Base-by-base conservation (phyloP, 2,329 filamentous ascomycete species). In the Sporothrix protearum region DNA sequence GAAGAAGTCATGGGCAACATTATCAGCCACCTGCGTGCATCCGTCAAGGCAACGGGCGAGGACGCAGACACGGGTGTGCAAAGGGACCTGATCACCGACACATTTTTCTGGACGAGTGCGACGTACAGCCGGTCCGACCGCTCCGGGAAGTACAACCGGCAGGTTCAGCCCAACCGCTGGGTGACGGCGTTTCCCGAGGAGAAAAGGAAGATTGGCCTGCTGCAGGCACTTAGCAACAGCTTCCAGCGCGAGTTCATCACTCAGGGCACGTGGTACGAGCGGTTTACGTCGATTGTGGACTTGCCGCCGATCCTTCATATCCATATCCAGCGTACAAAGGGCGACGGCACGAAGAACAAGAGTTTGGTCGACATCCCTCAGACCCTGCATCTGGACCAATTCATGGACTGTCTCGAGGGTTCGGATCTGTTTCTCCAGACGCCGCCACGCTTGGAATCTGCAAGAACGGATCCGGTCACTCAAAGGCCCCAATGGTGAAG, bases 1-100 rank as follows among this genome's bases (percentile, higher is more conserved):
- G 94, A 94, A 14, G 96, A 99, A 80, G 95, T 97, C 61, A 94
- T 97, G 82, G 93, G 93, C 72, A 96, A 95, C 77, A 92, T 97
- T 33, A 88, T 97, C 72, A 94, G 95, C 77, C 91, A 96, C 68
- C 84, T 97, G n/a, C 92, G 96, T 77, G 94, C 92, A 69, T 94
- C 95, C 2, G 94, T 98, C 77, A 89, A 87, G 71, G 87, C 93
- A 6, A 86, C 86, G n/a, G 87, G 86, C 3, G 83, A 87, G 45
- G 88, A 92, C 73, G 79, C 82, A 71, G 81, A 85, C 7, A 86
- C 80, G 39, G 91, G 91, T 2, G 91, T 96, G 74, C 95, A 97
- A 79, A 82, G 89, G 25, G 96, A 98, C 78, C 85, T 88, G 71
- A 88, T 97, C 74, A 93, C 93, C 80, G 84, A 92, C 78, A 86